phyloP scores from a whole-genome alignment of 108 stramenopile species.

The Pseudonitzschia multiseries region DNA sequence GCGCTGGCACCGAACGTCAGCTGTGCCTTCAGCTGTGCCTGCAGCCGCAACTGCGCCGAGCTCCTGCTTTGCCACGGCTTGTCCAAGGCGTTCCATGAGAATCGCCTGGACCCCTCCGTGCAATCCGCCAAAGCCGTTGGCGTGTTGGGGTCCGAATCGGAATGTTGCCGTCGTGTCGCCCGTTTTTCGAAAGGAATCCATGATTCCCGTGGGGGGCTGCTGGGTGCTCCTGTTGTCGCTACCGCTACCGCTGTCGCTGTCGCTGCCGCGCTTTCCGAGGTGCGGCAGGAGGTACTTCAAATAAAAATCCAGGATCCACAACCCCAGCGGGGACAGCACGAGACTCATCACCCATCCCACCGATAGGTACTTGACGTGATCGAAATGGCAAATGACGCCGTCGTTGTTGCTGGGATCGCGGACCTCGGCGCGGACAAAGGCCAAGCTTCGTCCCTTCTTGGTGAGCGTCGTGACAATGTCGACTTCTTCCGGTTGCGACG shows the following conservation, averaged over 20 bases:
- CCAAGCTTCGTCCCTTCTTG: slow-evolving; percentile 8
- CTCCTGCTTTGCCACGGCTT: neutral
- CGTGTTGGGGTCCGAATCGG: neutral
- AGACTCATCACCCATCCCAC: slow-evolving; percentile 3
- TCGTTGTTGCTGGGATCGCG: slow-evolving; percentile 9
- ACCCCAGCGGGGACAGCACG: slow-evolving; percentile 2
- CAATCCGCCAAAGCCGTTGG: slow-evolving; percentile 18
- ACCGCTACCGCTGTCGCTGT: neutral
- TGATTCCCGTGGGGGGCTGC: neutral
- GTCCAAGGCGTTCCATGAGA: slow-evolving; percentile 7
- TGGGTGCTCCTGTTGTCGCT: neutral
- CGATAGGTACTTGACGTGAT: slow-evolving; percentile 12
- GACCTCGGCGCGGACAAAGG: slow-evolving; percentile 11
- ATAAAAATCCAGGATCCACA: slow-evolving; percentile 6
- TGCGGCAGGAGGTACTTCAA: neutral
- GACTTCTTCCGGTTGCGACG: neutral
- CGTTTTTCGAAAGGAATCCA: slow-evolving; percentile 14
- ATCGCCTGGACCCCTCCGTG: slow-evolving; percentile 19
- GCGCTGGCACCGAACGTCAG: slow-evolving; percentile 4
- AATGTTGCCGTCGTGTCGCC: slow-evolving; percentile 7
- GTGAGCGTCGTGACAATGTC: slow-evolving; percentile 18
- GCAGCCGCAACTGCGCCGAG: neutral
- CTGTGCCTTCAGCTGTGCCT: neutral
- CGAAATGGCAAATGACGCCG: slow-evolving; percentile 12
- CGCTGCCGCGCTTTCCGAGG: neutral